Evolutionary conservation across 208 protist species (phyloP), one percentile per base, ranked within the genome.

Genomic region (Lotmaria passim): DNA sequence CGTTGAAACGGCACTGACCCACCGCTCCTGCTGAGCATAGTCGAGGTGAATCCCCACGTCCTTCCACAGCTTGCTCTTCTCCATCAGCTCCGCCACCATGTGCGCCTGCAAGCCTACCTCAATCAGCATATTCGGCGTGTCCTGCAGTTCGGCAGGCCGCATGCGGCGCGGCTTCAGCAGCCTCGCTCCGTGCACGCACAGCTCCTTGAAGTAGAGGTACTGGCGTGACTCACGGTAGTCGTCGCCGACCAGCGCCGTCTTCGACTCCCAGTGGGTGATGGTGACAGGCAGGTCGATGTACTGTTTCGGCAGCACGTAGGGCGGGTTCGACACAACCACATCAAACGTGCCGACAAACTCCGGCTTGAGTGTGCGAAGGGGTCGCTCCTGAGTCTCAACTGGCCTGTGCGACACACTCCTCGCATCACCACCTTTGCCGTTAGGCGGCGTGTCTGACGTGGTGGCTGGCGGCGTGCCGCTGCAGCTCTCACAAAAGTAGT

Each of bases 171-270:
- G 80, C 65, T 93, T 93, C 28, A 96, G 75, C 33, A 91, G 50
- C 12, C 61, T 55, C 1, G 75, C 46, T 2, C 86, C 92, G 48
- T 86, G 69, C 60, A 92, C 87, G 60, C 80, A 90, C 6, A 96
- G 78, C 65, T 96, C 89, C 57, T 96, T 75, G 68, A 94, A 96
- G 78, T 96, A 96, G 24, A 86, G 65, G 73, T 94, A 87, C 68
- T 93, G 89, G 33, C 84, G 61, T 11, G 64, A 59, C 41, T 89
- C 86, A 33, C 89, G 78, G 34, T 67, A 70, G 48, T 80, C 82
- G 62, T 94, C 89, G 15, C 92, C 92, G 28, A 96, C 87, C 33
- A 96, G 75, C n/a, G 89, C 89, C 51, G 84, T 73, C 55, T 87
- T 90, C 4, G 89, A 90, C 72, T 95, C 89, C 86, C 88, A 96